Base-by-base conservation (phyloP, 306 rosid genomes). In the Fragaria ananassa region DNA sequence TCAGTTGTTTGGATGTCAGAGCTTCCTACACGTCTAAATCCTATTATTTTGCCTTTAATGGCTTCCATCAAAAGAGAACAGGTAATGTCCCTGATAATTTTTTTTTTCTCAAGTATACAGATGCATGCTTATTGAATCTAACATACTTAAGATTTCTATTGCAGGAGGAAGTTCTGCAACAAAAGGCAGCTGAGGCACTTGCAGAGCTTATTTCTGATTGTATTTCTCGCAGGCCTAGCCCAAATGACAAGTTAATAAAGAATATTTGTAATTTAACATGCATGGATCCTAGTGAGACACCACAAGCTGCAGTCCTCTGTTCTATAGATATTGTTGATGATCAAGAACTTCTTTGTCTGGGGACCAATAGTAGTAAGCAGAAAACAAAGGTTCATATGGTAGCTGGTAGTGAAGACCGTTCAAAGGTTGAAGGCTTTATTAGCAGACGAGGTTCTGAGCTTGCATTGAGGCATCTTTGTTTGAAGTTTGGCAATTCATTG, bases 381-480 rank as follows among this genome's bases (percentile, higher is more conserved):
- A 92, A 83, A 76, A 81, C 93, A 14, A 95, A 89, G 86, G 91
- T 87, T 71, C 94, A 85, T 70, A 83, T 82, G 63, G 72, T 85
- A 69, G 83, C 93, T 79, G 96, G 95, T 74, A 88, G 80, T 62
- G 91, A 95, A 78, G 98, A 95, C 65, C 95, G 98, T 70, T 90
- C 95, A 2, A 92, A 86, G 88, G 85, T 87, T 65, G 97, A 95
- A 81, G 98, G 98, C 68, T 90, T 95, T 77, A 85, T 90, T 76
- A 89, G 97, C 81, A 92, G 98, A 87, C 96, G 98, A 47, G 98
- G 98, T 29, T 85, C 98, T 86, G 98, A 95, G 78, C 89, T 88
- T 70, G 87, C 93, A 41, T 79, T 95, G 86, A 90, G 80, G 96
- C 89, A 85, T 90, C 87, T 95, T 50, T 92, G 97, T 83, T 83